Conservation (phyloP, 495 filamentous ascomycete genomes). For the Cenococcum geophilum region DNA sequence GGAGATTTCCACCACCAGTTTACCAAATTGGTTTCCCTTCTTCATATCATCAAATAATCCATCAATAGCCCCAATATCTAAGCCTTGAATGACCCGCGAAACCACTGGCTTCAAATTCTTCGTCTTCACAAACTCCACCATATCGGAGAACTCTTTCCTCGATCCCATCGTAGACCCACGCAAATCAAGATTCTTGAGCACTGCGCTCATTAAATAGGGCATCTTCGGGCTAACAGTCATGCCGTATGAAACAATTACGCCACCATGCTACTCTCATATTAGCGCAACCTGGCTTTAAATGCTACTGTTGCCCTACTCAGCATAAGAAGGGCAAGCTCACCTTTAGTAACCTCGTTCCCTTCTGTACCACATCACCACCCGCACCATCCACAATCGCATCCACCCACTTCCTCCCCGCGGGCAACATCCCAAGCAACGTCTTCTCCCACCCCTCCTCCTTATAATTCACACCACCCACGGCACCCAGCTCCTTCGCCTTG, state of each 20-base stretch:
- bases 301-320: background rate
- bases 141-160: slow-evolving; percentile 43
- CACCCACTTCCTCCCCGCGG: slow-evolving; percentile 31
- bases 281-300: background rate
- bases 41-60: slow-evolving; percentile 44
- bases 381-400: slow-evolving; percentile 44
- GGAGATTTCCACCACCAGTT: slow-evolving; percentile 38
- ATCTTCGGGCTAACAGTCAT: slow-evolving; percentile 42
- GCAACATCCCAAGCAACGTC: slow-evolving; percentile 35
- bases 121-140: slow-evolving; percentile 39
- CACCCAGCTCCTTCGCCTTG: slow-evolving; percentile 39
- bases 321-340: slow-evolving; percentile 18
- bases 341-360: slow-evolving; percentile 36
- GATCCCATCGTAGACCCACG: slow-evolving; percentile 43
- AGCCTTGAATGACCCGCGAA: slow-evolving; percentile 31
- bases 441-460: slow-evolving; percentile 43
- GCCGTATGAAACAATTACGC: slow-evolving; percentile 39
- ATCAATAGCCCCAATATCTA: slow-evolving; percentile 39
- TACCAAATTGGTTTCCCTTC: slow-evolving; percentile 41
- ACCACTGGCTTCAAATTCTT: slow-evolving; percentile 39
- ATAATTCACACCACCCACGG: slow-evolving; percentile 39
- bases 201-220: slow-evolving; percentile 37
- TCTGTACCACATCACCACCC: slow-evolving; percentile 38
- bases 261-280: slow-evolving; percentile 32
- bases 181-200: slow-evolving; percentile 42